Base-by-base conservation (phyloP, 768 basidiomycete species). In the Amanita pseudoporphyria region DNA sequence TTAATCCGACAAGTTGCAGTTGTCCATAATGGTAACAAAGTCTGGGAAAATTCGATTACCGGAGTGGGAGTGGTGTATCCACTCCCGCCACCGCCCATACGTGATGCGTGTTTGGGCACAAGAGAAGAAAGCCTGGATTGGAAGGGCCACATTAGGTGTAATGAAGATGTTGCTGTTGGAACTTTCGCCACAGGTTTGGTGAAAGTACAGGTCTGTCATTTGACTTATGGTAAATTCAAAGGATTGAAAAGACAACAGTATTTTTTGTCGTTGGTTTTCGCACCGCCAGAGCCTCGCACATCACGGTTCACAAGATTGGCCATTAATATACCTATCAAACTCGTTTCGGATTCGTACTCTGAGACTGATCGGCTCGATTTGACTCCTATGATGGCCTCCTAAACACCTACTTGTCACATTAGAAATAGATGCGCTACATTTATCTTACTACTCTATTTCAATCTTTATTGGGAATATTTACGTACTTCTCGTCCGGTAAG, bases 301-400 rank as follows among this genome's bases (percentile, higher is more conserved):
- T 62, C 68, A 35, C 56, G 72, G 55, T 49, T 73, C 58, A 22
- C 63, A 58, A 49, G 56, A 47, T 50, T 71, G 14, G 73, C 73
- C 57, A 57, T 79, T 42, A 66, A 66, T 10, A 67, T 78, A 52
- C 74, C 79, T 1, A 76, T 84, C 43, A 69, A 72, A 45, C 58
- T 85, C 26, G 79, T 78, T 32, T 81, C 81, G 1, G 79, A 85
- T 53, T 63, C 79, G 1, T 81, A 71, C 57, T 28, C 49, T 33
- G 64, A 64, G 10, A 32, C 53, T 22, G 47, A 18, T 24, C 22
- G 33, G 19, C 39, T 16, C 18, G 14, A 14, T 45, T 45, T 30
- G 10, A 44, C 10, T 36, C n/a, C n/a, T n/a, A n/a, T n/a, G n/a
- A n/a, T n/a, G n/a, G n/a, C n/a, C n/a, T n/a, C n/a, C n/a, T n/a